Conservation (phyloP, 495 filamentous ascomycete species). For the Penicillium riverlandense region DNA sequence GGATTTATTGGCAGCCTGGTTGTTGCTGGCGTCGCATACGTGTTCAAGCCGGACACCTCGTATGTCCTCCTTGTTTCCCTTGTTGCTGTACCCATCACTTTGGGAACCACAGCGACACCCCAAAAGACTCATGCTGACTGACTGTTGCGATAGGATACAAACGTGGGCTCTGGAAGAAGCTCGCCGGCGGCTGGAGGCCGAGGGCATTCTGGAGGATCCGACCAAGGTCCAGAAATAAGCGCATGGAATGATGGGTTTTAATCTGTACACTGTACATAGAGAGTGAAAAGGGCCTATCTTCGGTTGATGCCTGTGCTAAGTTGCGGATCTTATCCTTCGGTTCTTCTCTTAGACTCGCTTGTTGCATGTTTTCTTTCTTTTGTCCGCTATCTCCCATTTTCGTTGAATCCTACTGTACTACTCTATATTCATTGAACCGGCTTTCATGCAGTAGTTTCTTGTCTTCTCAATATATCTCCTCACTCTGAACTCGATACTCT, state of each 20-base stretch:
- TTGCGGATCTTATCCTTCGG: slow-evolving; percentile 29
- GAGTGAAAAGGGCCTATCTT: slow-evolving; percentile 27
- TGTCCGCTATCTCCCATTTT: slow-evolving; percentile 17
- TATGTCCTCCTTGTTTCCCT: slow-evolving; percentile 45
- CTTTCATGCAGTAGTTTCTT: not conserved
- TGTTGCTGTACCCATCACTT: not conserved
- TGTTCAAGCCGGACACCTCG: slow-evolving; percentile 98
- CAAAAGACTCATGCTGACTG: slow-evolving; percentile 6
- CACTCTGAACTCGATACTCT: no score
- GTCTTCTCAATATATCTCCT: not conserved
- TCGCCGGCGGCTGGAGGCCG: slow-evolving; percentile 81
- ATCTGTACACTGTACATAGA: slow-evolving; percentile 45
- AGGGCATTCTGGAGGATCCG: slow-evolving; percentile 86
- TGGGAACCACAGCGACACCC: no score
- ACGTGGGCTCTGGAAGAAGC: slow-evolving; percentile 99
- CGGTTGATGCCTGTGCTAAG: slow-evolving; percentile 24
- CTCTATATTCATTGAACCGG: slow-evolving; percentile 21
- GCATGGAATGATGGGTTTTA: slow-evolving; percentile 11
- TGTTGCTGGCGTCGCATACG: slow-evolving; percentile 73
- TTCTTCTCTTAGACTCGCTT: slow-evolving; percentile 35
- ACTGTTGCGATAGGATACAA: slow-evolving; percentile 68
- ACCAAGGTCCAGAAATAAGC: slow-evolving; percentile 36
- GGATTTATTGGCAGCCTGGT: slow-evolving; percentile 82
- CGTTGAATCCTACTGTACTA: slow-evolving; percentile 28
- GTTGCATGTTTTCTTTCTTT: slow-evolving; percentile 21